A percentile compares a stretch with the other conserved stretches of the same genome.
Conservation (phyloP, 2,329 filamentous ascomycete species). For the Monilinia fructigena region DNA sequence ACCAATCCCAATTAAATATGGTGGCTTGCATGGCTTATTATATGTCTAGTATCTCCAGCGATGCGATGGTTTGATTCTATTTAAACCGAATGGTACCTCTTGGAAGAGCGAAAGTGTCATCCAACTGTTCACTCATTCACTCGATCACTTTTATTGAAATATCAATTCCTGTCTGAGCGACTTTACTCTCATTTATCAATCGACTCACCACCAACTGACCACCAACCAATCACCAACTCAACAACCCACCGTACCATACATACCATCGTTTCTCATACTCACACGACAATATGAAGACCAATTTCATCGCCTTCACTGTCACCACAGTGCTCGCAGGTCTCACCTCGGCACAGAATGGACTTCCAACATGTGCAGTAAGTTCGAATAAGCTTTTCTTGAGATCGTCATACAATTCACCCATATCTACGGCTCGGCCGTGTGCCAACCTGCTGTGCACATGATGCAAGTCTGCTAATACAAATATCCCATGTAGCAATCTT, state of each 20-base stretch:
- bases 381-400: constrained; percentile 1
- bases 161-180: background rate
- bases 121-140: background rate
- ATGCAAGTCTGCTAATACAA: constrained; percentile 6
- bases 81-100: constrained; percentile 9
- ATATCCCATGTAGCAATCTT: constrained; percentile 36
- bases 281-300: constrained; percentile 26
- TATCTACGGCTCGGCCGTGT: background rate
- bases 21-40: background rate
- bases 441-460: background rate
- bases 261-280: background rate
- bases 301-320: constrained; percentile 41
- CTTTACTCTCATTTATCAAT: background rate
- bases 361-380: constrained; percentile 58
- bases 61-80: constrained; percentile 8
- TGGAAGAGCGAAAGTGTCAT: background rate
- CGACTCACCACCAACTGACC: background rate
- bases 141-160: background rate
- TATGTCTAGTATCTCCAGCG: no score
- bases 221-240: background rate
- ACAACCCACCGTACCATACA: background rate
- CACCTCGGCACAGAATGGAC: constrained; percentile 49
- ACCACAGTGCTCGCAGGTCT: constrained; percentile 54
- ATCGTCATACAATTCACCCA: background rate
- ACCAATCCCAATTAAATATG: background rate